These are phyloP conservation scores for Citrullus amarus DNA, from an alignment of 306 rosid genomes.

Conservation along the genomic window DNA sequence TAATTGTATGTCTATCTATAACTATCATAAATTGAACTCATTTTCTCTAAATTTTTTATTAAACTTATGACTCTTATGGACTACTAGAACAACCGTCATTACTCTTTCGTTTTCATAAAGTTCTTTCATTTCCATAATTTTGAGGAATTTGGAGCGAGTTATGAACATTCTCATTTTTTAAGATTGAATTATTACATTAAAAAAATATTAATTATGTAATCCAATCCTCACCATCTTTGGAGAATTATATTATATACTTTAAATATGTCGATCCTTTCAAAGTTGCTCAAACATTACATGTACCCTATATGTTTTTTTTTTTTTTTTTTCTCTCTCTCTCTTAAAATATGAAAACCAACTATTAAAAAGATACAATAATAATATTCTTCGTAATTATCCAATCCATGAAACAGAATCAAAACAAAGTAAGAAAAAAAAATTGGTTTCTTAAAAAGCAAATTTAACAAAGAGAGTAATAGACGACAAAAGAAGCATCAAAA, in stretches of 20 bases:
- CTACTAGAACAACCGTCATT: too few relatives aligned
- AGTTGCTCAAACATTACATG: neutral
- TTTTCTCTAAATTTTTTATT: too few relatives aligned
- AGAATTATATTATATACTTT: neutral
- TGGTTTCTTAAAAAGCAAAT: neutral
- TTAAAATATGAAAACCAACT: neutral
- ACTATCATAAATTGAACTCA: too few relatives aligned
- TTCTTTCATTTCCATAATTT: too few relatives aligned
- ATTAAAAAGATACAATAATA: neutral
- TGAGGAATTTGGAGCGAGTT: too few relatives aligned
- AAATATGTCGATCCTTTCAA: neutral
- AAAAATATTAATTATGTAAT: too few relatives aligned
- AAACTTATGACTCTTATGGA: too few relatives aligned
- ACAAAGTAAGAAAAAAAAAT: neutral
- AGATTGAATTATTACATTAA: too few relatives aligned
- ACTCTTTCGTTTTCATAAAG: too few relatives aligned
- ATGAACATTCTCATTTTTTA: too few relatives aligned
- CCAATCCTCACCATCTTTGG: neutral
- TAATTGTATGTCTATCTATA: too few relatives aligned
- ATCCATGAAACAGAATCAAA: neutral
- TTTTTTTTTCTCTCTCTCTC: neutral
- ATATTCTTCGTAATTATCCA: neutral
- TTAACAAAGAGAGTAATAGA: neutral
- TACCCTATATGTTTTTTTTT: neutral
- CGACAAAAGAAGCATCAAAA: neutral